phyloP scores from a whole-genome alignment of 495 filamentous ascomycete species.

The Aspergillus diversus region DNA sequence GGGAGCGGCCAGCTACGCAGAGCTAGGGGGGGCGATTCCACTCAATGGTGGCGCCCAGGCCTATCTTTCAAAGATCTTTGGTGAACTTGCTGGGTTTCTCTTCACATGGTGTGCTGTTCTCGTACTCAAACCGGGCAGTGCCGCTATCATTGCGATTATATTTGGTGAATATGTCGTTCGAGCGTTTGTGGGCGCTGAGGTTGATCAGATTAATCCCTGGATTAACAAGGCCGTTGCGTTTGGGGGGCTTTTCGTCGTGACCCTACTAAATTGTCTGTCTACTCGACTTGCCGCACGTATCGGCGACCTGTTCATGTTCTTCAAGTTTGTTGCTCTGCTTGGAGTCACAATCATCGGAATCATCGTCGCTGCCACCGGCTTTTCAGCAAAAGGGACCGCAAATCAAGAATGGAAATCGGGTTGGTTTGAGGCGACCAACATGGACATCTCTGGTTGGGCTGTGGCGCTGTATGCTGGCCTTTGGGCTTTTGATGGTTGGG shows the following conservation, averaged over 20 bases:
- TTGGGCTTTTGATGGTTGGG: slow-evolving; percentile 99
- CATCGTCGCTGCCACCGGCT: slow-evolving; percentile 85
- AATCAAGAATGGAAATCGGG: slow-evolving; percentile 86
- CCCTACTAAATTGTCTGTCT: slow-evolving; percentile 84
- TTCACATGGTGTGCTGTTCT: slow-evolving; percentile 96
- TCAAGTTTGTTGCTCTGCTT: slow-evolving; percentile 90
- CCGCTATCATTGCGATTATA: slow-evolving; percentile 95
- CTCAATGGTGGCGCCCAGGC: slow-evolving; percentile 93
- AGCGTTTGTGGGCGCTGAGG: slow-evolving; percentile 79
- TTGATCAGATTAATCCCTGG: slow-evolving; percentile 76
- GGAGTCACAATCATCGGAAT: slow-evolving; percentile 88
- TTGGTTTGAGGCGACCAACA: slow-evolving; percentile 88
- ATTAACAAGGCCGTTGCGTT: slow-evolving; percentile 89
- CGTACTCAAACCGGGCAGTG: slow-evolving; percentile 89
- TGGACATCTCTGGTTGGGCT: slow-evolving; percentile 80
- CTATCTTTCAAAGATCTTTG: slow-evolving; percentile 94
- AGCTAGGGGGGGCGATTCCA: slow-evolving; percentile 93
- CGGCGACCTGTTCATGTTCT: slow-evolving; percentile 91
- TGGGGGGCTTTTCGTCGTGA: slow-evolving; percentile 73
- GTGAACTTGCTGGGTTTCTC: slow-evolving; percentile 86
- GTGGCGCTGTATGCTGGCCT: slow-evolving; percentile 93
- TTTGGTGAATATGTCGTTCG: slow-evolving; percentile 96
- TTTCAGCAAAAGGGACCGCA: slow-evolving; percentile 72
- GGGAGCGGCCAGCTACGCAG: slow-evolving; percentile 92
- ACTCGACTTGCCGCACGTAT: slow-evolving; percentile 83